These are phyloP conservation scores for Nitzschia sp. DNA, from an alignment of 108 stramenopile species.

Conservation along the genomic window DNA sequence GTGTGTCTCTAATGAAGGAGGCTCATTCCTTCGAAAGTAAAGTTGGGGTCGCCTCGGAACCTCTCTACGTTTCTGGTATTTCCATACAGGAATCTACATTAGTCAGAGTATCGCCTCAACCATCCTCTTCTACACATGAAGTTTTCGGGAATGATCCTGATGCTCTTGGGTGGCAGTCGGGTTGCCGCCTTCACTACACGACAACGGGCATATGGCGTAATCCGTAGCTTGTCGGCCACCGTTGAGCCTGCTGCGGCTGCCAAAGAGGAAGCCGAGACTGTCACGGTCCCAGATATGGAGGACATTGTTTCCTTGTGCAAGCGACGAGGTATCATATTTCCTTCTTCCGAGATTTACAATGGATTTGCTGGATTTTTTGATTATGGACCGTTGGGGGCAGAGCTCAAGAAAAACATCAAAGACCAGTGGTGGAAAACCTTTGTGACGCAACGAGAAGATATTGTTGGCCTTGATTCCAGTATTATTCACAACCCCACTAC, in stretches of 20 bases:
- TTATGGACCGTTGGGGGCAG: slow-evolving; percentile 94
- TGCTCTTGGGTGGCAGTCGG: slow-evolving; percentile 10
- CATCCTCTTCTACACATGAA: slow-evolving; percentile 7
- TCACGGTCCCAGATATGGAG: slow-evolving; percentile 66
- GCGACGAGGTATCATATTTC: slow-evolving; percentile 95
- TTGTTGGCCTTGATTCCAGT: slow-evolving; percentile 91
- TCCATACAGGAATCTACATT: no score
- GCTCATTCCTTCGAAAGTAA: no score
- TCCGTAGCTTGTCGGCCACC: neutral
- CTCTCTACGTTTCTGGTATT: no score
- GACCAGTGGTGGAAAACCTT: slow-evolving; percentile 94
- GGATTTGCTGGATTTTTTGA: slow-evolving; percentile 97
- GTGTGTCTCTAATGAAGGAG: no score
- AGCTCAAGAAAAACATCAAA: slow-evolving; percentile 89
- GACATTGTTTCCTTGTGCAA: slow-evolving; percentile 93
- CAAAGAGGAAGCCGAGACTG: neutral
- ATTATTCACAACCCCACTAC: slow-evolving; percentile 94
- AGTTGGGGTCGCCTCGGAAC: no score
- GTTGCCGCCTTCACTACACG: slow-evolving; percentile 11
- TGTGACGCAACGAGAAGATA: slow-evolving; percentile 88
- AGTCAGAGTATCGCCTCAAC: no score
- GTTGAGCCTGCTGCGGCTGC: neutral
- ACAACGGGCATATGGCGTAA: neutral
- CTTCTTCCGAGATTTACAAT: slow-evolving; percentile 96
- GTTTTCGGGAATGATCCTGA: slow-evolving; percentile 5